Evolutionary conservation across 257 asterid species (phyloP).

Genomic region (Lantana camara): DNA sequence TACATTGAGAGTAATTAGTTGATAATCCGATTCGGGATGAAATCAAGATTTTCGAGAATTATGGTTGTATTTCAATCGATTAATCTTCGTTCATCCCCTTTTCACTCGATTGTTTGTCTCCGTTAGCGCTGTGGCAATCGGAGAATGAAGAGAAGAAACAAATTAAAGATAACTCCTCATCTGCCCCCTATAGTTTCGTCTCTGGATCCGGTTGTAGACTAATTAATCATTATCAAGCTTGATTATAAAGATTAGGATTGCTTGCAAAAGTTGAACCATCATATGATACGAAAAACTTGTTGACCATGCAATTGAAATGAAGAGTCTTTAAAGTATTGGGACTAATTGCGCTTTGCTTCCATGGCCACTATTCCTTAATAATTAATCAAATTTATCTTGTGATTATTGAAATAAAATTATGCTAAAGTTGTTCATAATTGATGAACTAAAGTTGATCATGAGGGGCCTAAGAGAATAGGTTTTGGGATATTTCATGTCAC

Average conservation of each 20-base stretch:
- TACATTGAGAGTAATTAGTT: conserved; percentile 1
- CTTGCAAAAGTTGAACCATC: conserved; percentile 18
- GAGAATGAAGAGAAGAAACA: too few relatives aligned
- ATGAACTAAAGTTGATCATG: not conserved
- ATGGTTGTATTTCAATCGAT: too few relatives aligned
- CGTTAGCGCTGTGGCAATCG: too few relatives aligned
- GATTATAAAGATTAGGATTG: conserved; percentile 14
- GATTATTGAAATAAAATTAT: not conserved
- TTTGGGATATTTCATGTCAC: conserved; percentile 12
- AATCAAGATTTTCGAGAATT: too few relatives aligned
- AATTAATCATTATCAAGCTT: conserved; percentile 20
- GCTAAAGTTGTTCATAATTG: not conserved
- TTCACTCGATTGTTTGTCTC: too few relatives aligned
- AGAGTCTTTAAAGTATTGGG: not conserved
- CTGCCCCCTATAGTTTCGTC: too few relatives aligned
- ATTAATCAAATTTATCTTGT: not conserved
- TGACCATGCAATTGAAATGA: conserved; percentile 12
- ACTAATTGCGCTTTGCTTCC: not conserved
- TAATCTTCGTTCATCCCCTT: too few relatives aligned
- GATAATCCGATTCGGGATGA: too few relatives aligned
- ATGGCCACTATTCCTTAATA: not conserved
- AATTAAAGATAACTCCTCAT: too few relatives aligned
- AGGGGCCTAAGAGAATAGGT: not conserved
- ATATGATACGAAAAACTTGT: not conserved
- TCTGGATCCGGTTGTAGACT: conserved; percentile 32